Evolutionary conservation across 495 filamentous ascomycete species (phyloP), one percentile per base, ranked within the genome.

Genomic region (Penicillium silybi): DNA sequence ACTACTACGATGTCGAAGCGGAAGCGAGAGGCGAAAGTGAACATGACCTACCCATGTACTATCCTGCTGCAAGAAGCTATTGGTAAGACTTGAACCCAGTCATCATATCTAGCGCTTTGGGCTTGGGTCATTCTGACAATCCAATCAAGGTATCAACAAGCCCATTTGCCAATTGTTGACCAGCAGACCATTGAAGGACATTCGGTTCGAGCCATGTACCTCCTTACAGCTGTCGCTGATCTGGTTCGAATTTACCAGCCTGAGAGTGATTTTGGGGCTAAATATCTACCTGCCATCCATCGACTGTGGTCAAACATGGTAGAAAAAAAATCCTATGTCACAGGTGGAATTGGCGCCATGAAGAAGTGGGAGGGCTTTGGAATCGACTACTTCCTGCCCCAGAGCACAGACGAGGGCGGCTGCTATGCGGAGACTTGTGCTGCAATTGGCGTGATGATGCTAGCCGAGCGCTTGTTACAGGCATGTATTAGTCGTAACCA

Each of bases 351-450:
- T 56, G 82, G 81, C 5, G 74, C 80, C 0, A 74, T 82, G 43
- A 71, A 73, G 46, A 78, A 84, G 59, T 84, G 76, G 78, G 81
- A 84, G 62, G 81, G 82, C 0, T 84, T 85, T 58, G 82, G 80
- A 0, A 69, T 78, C 27, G 74, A 80, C 46, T 84, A 82, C 53
- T 82, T 81, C 52, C 60, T 84, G 6, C 78, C 79, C 5, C 76
- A 79, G 17, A 67, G 76, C 2, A 80, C 74, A 0, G 76, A 83
- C 46, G 80, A 83, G 41, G 80, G 80, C 10, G 81, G 81, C 0
- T 85, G 80, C 54, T 84, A 83, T 58, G 73, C 80, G 13, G 82
- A 84, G 61, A 84, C 81, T 5, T 85, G 81, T 52, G 80, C 80
- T 2, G 73, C 72, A 1, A 81, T 84, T 54, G 81, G 76, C n/a